Evolutionary conservation across 2,329 filamentous ascomycete species (phyloP).

Genomic region (Davidsoniella eucalypti): DNA sequence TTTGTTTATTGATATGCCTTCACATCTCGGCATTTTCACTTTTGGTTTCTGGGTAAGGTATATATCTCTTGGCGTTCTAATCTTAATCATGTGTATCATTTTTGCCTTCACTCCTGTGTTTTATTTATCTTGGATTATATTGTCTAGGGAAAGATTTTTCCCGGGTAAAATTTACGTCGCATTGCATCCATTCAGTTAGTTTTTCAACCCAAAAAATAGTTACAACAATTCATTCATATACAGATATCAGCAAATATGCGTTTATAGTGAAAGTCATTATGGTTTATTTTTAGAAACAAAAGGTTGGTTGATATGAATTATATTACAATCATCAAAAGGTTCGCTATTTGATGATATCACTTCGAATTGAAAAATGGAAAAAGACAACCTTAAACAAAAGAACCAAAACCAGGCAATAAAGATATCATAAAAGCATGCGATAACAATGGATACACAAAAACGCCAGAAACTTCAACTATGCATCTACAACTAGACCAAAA

Average conservation of each 20-base stretch:
- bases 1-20: too few relatives aligned
- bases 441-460: conserved; percentile 1
- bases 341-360: neutral
- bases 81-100: neutral
- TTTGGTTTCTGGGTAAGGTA: too few relatives aligned
- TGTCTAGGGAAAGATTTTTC: neutral
- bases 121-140: neutral
- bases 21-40: too few relatives aligned
- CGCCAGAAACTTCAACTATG: neutral
- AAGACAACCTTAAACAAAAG: neutral
- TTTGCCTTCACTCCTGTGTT: neutral
- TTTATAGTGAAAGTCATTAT: too few relatives aligned
- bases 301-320: too few relatives aligned
- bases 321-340: neutral
- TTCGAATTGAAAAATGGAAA: neutral
- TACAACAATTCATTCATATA: too few relatives aligned
- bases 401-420: neutral
- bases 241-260: too few relatives aligned
- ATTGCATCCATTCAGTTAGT: too few relatives aligned
- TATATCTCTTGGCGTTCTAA: too few relatives aligned
- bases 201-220: too few relatives aligned
- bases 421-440: neutral
- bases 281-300: too few relatives aligned
- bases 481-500: conserved; percentile 4
- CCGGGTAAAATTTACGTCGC: too few relatives aligned